Conservation (phyloP, 2,329 filamentous ascomycete species). For the Phialocephala sp. region DNA sequence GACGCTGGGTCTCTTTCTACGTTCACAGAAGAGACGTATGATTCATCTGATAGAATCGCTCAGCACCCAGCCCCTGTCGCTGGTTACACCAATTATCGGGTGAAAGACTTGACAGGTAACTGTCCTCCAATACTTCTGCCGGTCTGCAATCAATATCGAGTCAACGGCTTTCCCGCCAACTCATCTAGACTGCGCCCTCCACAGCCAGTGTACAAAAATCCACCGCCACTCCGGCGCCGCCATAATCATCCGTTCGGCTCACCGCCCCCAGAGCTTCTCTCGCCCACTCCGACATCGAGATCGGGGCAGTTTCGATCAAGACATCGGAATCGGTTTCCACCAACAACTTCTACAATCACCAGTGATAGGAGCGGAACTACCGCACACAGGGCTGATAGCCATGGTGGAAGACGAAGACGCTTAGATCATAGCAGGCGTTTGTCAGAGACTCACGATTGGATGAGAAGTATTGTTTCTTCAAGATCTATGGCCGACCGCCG, state of each 20-base stretch:
- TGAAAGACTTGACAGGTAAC: slow-evolving; percentile 38
- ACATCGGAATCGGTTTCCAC: slow-evolving; percentile 5
- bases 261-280: slow-evolving; percentile 34
- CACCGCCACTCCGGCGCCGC: slow-evolving; percentile 30
- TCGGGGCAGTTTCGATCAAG: slow-evolving; percentile 6
- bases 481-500: background rate
- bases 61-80: slow-evolving; percentile 39
- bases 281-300: slow-evolving; percentile 8
- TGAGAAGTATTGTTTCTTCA: too few relatives aligned
- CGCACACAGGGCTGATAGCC: background rate
- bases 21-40: slow-evolving; percentile 30
- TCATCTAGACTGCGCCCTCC: slow-evolving; percentile 34
- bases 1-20: slow-evolving; percentile 29
- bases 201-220: slow-evolving; percentile 24
- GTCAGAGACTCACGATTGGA: slow-evolving; percentile 2
- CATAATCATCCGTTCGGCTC: slow-evolving; percentile 41
- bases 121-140: slow-evolving; percentile 38
- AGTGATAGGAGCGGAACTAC: background rate
- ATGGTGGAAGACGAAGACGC: too few relatives aligned
- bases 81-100: slow-evolving; percentile 37
- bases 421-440: background rate
- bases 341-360: background rate
- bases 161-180: slow-evolving; percentile 42
- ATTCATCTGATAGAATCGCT: slow-evolving; percentile 37
- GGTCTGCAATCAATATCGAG: slow-evolving; percentile 35